These are phyloP conservation scores for Ophioceras dolichostomum DNA, from an alignment of 2,329 filamentous ascomycete species.

Conservation along the genomic window DNA sequence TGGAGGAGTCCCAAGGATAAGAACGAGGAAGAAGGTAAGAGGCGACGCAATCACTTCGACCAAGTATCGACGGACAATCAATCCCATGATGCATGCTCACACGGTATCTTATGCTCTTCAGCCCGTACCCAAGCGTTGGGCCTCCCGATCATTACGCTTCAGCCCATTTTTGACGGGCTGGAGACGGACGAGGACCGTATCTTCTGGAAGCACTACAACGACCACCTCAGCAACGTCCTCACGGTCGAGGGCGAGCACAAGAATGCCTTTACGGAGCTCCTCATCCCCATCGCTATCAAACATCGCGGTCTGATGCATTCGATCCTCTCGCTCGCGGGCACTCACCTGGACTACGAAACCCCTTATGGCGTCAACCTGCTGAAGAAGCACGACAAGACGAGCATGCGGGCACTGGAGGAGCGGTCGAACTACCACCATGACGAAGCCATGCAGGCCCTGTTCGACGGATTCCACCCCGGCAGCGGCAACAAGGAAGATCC, in stretches of 20 bases:
- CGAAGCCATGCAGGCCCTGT: slow-evolving; percentile 30
- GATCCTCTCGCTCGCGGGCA: slow-evolving; percentile 70
- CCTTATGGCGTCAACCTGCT: slow-evolving; percentile 43
- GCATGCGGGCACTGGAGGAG: slow-evolving; percentile 29
- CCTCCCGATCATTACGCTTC: slow-evolving; percentile 42
- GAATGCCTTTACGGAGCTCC: slow-evolving; percentile 76
- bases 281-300: slow-evolving; percentile 69
- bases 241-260: slow-evolving; percentile 70
- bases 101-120: slow-evolving; percentile 9
- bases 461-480: no score
- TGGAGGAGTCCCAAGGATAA: slow-evolving; percentile 85
- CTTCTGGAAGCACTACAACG: slow-evolving; percentile 75
- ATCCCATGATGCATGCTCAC: neutral
- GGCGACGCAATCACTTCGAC: neutral
- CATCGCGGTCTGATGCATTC: slow-evolving; percentile 85
- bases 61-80: neutral
- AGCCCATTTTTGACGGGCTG: slow-evolving; percentile 64
- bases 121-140: slow-evolving; percentile 36
- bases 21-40: slow-evolving; percentile 55
- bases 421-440: slow-evolving; percentile 44
- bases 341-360: slow-evolving; percentile 53
- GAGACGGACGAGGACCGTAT: slow-evolving; percentile 69
- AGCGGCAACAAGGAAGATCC: slow-evolving; percentile 26
- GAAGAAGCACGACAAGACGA: slow-evolving; percentile 33
- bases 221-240: slow-evolving; percentile 65